Evolutionary conservation across 257 asterid genomes (phyloP).

Genomic region (Capsicum baccatum): DNA sequence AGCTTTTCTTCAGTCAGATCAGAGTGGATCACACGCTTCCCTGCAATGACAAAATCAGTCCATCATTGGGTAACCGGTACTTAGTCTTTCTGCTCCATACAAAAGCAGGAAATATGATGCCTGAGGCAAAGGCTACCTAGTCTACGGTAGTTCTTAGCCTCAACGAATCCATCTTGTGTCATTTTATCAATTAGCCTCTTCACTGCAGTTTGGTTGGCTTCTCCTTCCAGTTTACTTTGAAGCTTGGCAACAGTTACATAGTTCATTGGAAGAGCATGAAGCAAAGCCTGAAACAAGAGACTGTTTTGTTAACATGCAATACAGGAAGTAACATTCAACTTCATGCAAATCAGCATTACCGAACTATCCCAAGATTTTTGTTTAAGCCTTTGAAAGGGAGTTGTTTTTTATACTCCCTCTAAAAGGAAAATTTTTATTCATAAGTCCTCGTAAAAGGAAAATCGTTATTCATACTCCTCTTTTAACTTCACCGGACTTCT

Average conservation of each 20-base stretch:
- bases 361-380: neutral
- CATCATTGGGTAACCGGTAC: neutral
- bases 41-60: constrained; percentile 46
- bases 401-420: neutral
- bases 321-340: neutral
- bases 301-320: neutral
- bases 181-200: constrained; percentile 86
- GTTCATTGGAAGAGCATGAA: constrained; percentile 88
- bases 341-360: constrained; percentile 5
- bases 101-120: neutral
- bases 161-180: constrained; percentile 83
- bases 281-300: constrained; percentile 68
- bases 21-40: constrained; percentile 92
- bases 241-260: constrained; percentile 71
- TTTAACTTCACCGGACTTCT: neutral
- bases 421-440: neutral
- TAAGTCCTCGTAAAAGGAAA: neutral
- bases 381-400: neutral
- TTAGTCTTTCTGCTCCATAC: neutral
- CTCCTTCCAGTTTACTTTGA: constrained; percentile 77
- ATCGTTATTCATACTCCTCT: neutral
- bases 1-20: constrained; percentile 73
- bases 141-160: constrained; percentile 73
- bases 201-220: constrained; percentile 61
- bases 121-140: constrained; percentile 54